Evolutionary conservation across 371 early-diverging fungal genomes (phyloP).

Genomic region (Mucor piriformis): DNA sequence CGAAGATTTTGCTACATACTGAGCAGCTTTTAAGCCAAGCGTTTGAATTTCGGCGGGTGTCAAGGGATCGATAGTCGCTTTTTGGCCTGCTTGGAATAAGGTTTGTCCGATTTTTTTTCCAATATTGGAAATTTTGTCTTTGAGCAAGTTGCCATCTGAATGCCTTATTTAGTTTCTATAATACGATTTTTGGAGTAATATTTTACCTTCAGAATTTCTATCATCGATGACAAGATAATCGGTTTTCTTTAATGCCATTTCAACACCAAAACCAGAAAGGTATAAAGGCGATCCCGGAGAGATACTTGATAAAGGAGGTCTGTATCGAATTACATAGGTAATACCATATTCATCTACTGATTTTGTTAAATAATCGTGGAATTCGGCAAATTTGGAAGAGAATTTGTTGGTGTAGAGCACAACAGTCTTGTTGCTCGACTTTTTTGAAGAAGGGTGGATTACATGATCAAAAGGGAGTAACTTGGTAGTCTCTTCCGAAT

Average conservation of each 20-base stretch:
- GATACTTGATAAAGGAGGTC: slow-evolving; percentile 33
- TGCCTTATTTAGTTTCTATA: background rate
- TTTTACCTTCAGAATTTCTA: slow-evolving; percentile 52
- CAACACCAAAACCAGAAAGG: slow-evolving; percentile 90
- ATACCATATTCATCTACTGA: slow-evolving; percentile 33
- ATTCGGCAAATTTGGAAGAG: slow-evolving; percentile 43
- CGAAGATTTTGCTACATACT: slow-evolving; percentile 60
- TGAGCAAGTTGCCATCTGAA: slow-evolving; percentile 4
- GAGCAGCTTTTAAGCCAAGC: slow-evolving; percentile 71
- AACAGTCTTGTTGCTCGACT: slow-evolving; percentile 16
- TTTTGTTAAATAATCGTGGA: slow-evolving; percentile 41
- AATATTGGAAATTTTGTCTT: slow-evolving; percentile 27
- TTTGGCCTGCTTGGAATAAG: slow-evolving; percentile 37
- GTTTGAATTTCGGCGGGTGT: slow-evolving; percentile 59
- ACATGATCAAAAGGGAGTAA: slow-evolving; percentile 51
- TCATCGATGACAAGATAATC: slow-evolving; percentile 96
- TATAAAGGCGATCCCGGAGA: slow-evolving; percentile 33
- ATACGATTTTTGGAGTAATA: too few relatives aligned
- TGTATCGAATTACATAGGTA: slow-evolving; percentile 57
- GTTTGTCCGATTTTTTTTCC: slow-evolving; percentile 37
- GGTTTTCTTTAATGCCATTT: slow-evolving; percentile 89
- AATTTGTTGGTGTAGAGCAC: slow-evolving; percentile 60
- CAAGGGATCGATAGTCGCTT: slow-evolving; percentile 65
- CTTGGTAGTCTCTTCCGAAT: slow-evolving; percentile 21
- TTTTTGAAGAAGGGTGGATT: slow-evolving; percentile 3